Evolutionary conservation across 2,329 filamentous ascomycete species (phyloP).

Genomic region (Bipolaris gigantea): DNA sequence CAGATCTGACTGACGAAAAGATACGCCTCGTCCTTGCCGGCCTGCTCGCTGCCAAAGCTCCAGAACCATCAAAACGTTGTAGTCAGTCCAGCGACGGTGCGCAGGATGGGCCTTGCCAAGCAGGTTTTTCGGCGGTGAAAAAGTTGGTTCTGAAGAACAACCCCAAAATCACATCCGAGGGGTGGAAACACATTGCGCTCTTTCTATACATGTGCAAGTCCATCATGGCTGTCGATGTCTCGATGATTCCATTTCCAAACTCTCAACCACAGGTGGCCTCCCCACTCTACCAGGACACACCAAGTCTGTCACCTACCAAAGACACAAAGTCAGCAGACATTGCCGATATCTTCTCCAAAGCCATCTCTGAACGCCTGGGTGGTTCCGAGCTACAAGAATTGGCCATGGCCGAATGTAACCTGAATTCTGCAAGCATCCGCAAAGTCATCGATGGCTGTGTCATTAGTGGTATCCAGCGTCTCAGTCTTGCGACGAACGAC

Average conservation of each 20-base stretch:
- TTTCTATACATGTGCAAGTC: conserved; percentile 91
- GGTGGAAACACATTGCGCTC: conserved; percentile 87
- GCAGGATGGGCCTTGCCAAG: conserved; percentile 20
- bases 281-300: conserved; percentile 14
- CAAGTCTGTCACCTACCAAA: conserved; percentile 8
- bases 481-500: conserved; percentile 82
- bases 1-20: conserved; percentile 82
- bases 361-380: conserved; percentile 74
- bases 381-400: conserved; percentile 79
- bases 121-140: conserved; percentile 72
- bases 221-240: conserved; percentile 82
- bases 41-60: conserved; percentile 75
- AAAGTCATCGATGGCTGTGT: conserved; percentile 81
- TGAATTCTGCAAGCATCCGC: conserved; percentile 71
- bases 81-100: conserved; percentile 14
- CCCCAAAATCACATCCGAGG: conserved; percentile 75
- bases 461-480: conserved; percentile 72
- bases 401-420: conserved; percentile 76
- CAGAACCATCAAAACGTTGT: conserved; percentile 56
- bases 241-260: conserved; percentile 70
- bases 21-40: conserved; percentile 84
- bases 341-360: conserved; percentile 69
- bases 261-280: conserved; percentile 18
- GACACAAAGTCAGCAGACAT: conserved; percentile 52
- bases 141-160: conserved; percentile 90